Base-by-base conservation (phyloP, 2,329 filamentous ascomycete species). In the Sporothrix brunneoviolacea region DNA sequence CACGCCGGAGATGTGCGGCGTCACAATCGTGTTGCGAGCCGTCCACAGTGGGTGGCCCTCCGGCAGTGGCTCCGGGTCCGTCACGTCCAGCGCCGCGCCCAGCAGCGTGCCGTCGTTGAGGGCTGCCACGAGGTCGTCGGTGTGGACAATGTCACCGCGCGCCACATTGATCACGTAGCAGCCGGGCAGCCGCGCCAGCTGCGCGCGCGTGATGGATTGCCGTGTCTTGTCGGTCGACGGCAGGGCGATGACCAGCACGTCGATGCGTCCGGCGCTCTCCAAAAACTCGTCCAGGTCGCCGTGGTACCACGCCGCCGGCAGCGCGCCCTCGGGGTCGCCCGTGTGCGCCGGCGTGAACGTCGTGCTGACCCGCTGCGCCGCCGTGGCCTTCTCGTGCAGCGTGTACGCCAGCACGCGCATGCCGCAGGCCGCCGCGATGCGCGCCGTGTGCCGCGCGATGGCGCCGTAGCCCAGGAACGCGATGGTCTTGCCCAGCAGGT, bases 371-470 rank as follows among this genome's bases (percentile, higher is more conserved):
- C 76, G 77, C 2, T 80, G 83, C 45, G 82, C 81, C 0, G 80
- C 75, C 0, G 84, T 88, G 8, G 70, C 63, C n/a, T 84, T 82
- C 0, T 83, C 77, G 19, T 79, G 80, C 0, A 86, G 81, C 0
- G 86, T 91, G 68, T 85, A 89, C 1, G 86, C 87, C 61, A 89
- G 72, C 0, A 91, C 77, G 21, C 80, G 73, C 76, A 88, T 83
- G n/a, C 86, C 87, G 59, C 88, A 65, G 4, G 83, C 82, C 13
- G 71, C 71, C 10, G 77, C 76, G 4, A 87, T 73, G 9, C 74
- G 70, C 3, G 75, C 76, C 7, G 68, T 68, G 50, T 79, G 75
- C 1, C 76, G 68, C 5, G 75, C 76, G 50, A 80, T 78, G 42
- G 67, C 68, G 10, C 76, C 75, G 54, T 79, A 79, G 4, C 76